A percentile compares a stretch with the other conserved stretches of the same genome.
phyloP scores from a whole-genome alignment of 1,284 basidiomycete species.

The Inonotus hispidus region DNA sequence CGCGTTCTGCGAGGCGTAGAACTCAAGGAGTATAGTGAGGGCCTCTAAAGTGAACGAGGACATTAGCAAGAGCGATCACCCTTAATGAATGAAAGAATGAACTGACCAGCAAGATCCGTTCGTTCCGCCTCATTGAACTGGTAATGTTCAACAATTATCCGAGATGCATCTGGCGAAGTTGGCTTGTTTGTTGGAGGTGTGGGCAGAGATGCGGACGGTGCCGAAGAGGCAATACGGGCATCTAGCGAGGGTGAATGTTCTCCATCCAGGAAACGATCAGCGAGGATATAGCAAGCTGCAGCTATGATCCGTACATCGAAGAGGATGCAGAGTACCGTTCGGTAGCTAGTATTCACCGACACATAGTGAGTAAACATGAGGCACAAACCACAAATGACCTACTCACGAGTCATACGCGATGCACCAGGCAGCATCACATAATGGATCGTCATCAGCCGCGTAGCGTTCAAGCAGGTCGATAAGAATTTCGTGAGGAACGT shows the following conservation, averaged over 20 bases:
- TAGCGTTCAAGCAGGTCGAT: constrained; percentile 57
- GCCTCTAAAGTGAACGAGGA: constrained; percentile 39
- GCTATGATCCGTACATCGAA: constrained; percentile 65
- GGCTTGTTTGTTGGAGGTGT: constrained; percentile 73
- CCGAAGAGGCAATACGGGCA: constrained; percentile 56
- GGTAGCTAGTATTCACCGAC: constrained; percentile 43
- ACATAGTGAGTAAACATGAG: constrained; percentile 9
- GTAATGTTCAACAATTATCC: constrained; percentile 62
- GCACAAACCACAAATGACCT: neutral
- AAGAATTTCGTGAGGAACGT: constrained; percentile 75
- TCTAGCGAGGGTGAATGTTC: constrained; percentile 67
- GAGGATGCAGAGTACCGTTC: constrained; percentile 69
- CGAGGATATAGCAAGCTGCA: constrained; percentile 67
- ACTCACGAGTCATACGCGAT: constrained; percentile 80
- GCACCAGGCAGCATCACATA: constrained; percentile 76
- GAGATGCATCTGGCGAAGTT: constrained; percentile 60
- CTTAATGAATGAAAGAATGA: neutral
- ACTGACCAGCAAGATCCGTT: constrained; percentile 50
- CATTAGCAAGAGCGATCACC: constrained; percentile 16
- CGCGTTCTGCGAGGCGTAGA: constrained; percentile 59
- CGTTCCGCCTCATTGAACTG: constrained; percentile 55
- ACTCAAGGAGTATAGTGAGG: constrained; percentile 62
- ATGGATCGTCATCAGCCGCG: constrained; percentile 29
- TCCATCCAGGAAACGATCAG: constrained; percentile 64
- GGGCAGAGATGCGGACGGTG: constrained; percentile 59